Conservation (phyloP, 371 early-diverging fungal species). For the Basidiobolus meristosporus region DNA sequence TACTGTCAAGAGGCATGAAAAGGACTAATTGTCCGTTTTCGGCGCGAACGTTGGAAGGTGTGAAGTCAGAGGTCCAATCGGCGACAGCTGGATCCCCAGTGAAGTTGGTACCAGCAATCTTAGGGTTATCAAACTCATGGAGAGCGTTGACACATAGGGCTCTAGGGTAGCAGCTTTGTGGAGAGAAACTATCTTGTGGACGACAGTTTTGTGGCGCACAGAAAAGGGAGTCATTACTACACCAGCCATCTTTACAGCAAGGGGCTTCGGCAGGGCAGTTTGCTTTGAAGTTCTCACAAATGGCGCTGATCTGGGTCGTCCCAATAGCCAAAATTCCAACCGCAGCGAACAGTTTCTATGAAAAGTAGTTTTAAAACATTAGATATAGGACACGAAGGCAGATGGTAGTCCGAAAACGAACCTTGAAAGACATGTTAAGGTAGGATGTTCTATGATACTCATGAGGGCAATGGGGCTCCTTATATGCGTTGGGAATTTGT, state of each 20-base stretch:
- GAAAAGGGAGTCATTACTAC: not conserved
- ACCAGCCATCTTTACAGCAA: not conserved
- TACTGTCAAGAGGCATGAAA: slow-evolving; percentile 11
- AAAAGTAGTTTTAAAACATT: too few species aligned
- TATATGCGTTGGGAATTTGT: too few species aligned
- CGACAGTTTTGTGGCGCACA: slow-evolving; percentile 17
- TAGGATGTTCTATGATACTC: too few species aligned
- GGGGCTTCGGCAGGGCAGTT: not conserved
- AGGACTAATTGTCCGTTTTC: slow-evolving; percentile 17
- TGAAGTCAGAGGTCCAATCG: slow-evolving; percentile 24
- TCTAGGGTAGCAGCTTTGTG: slow-evolving; percentile 20
- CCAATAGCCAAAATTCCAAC: not conserved
- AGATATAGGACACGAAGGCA: too few species aligned
- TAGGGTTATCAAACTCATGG: not conserved
- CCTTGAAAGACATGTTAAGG: too few species aligned
- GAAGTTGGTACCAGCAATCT: slow-evolving; percentile 8
- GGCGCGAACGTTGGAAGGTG: too few species aligned
- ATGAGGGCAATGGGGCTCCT: too few species aligned
- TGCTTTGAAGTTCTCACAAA: not conserved
- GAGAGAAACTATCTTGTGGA: slow-evolving; percentile 20
- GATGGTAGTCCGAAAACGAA: too few species aligned
- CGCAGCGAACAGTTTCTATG: too few species aligned
- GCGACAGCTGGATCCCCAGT: slow-evolving; percentile 20
- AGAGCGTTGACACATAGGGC: slow-evolving; percentile 19
- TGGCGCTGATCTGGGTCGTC: not conserved